Percentiles rank a stretch among this genome's conserved stretches.
Evolutionary conservation across 2,329 filamentous ascomycete genomes (phyloP).

Genomic region (Aspergillus hiratsukae): DNA sequence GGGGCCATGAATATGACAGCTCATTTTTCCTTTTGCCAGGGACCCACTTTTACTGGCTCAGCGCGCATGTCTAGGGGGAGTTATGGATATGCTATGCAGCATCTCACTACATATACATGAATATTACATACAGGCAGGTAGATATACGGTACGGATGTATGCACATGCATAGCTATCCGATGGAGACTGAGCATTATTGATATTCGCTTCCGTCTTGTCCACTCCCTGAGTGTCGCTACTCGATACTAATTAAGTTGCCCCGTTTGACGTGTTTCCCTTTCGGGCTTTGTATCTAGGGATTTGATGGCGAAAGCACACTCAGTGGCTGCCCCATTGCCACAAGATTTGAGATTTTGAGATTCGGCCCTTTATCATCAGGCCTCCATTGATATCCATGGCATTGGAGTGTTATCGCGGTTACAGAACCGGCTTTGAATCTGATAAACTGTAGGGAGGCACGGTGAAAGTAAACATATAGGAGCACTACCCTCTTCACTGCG

Average conservation of each 20-base stretch:
- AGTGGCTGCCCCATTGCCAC: not conserved
- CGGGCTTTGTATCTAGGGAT: not conserved
- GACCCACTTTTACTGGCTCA: conserved; percentile 1
- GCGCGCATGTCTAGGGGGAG: conserved; percentile 1
- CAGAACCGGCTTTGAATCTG: not conserved
- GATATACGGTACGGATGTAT: not conserved
- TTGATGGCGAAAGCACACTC: not conserved
- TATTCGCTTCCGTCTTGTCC: not conserved
- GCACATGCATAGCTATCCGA: not conserved
- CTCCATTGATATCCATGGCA: not conserved
- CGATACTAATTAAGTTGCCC: not conserved
- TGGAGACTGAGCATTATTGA: not conserved
- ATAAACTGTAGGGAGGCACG: not conserved
- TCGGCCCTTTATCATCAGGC: not conserved
- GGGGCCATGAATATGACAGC: conserved; percentile 27
- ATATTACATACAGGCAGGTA: not conserved
- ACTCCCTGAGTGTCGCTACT: not conserved
- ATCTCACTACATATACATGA: not conserved
- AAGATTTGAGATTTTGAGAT: not conserved
- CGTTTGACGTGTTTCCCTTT: not conserved
- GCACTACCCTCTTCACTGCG: not conserved
- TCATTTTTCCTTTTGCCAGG: conserved; percentile 18
- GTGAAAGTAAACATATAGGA: not conserved
- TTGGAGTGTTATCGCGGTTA: not conserved
- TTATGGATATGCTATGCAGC: not conserved